A percentile compares a stretch with the other conserved stretches of the same genome.
These are phyloP conservation scores for Trichoderma harzianum DNA, from an alignment of 2,329 filamentous ascomycete genomes.

Conservation along the genomic window DNA sequence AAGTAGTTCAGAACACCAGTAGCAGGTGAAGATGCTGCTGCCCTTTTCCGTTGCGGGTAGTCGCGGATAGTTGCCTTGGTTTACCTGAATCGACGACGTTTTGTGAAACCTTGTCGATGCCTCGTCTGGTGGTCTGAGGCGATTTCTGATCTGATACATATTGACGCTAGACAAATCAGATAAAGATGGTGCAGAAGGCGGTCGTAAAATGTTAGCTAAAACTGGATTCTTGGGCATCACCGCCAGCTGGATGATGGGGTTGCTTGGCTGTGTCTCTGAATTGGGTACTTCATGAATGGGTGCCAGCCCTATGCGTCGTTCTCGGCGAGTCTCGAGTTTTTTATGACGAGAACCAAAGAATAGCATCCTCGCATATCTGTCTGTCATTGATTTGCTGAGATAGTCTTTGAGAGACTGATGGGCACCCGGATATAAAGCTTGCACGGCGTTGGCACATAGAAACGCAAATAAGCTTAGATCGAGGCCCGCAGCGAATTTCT, in stretches of 20 bases:
- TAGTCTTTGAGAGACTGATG: background rate
- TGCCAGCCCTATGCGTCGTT: background rate
- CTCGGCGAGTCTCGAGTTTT: background rate
- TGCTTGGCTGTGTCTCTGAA: background rate
- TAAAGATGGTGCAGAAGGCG: background rate
- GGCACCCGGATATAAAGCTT: background rate
- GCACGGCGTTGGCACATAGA: background rate
- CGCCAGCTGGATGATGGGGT: too few species aligned
- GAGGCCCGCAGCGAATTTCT: background rate
- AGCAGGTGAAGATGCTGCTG: background rate
- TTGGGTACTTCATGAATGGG: background rate
- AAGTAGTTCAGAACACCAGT: background rate
- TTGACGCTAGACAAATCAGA: background rate
- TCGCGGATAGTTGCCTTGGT: slow-evolving; percentile 3
- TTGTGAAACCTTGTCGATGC: background rate
- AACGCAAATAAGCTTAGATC: background rate
- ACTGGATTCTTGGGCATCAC: background rate
- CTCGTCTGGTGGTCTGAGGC: background rate
- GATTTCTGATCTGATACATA: background rate
- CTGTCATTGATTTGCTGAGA: background rate
- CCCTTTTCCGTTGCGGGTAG: background rate
- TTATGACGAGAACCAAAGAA: background rate
- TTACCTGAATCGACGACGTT: slow-evolving; percentile 9
- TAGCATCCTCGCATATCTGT: background rate
- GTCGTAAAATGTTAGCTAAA: background rate